phyloP scores from a whole-genome alignment of 768 basidiomycete genomes.

The Collybia sp. region DNA sequence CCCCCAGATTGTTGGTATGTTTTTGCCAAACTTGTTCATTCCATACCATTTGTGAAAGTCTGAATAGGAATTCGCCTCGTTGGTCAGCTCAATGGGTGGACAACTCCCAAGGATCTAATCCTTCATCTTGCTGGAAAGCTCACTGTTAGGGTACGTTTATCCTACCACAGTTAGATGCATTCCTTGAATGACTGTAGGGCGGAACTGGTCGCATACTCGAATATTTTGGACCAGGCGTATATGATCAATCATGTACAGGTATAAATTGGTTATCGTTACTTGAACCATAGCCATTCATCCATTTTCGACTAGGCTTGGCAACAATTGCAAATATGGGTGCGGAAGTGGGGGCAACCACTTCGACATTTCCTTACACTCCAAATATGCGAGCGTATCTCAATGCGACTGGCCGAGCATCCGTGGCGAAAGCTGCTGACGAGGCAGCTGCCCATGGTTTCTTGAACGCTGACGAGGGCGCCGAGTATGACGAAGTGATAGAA shows the following conservation, averaged over 20 bases:
- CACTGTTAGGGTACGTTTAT: conserved; percentile 74
- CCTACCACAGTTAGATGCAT: background rate
- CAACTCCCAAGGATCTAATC: conserved; percentile 95
- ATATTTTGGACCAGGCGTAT: conserved; percentile 94
- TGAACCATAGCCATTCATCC: background rate
- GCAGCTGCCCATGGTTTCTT: conserved; percentile 80
- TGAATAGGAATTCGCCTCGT: conserved; percentile 77
- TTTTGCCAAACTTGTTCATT: background rate
- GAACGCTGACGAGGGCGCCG: conserved; percentile 76
- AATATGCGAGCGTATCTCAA: conserved; percentile 87
- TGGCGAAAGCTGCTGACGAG: conserved; percentile 81
- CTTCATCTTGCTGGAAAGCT: conserved; percentile 91
- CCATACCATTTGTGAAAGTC: background rate
- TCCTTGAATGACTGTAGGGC: conserved; percentile 47
- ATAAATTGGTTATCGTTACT: conserved; percentile 8
- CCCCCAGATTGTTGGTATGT: conserved; percentile 73
- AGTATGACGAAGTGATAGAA: conserved; percentile 94
- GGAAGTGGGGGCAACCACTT: conserved; percentile 99
- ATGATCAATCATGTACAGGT: conserved; percentile 90
- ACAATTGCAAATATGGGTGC: conserved; percentile 99
- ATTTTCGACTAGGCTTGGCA: conserved; percentile 57
- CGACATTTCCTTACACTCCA: conserved; percentile 92
- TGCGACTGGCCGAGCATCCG: conserved; percentile 84
- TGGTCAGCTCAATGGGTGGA: conserved; percentile 86
- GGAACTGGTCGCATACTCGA: conserved; percentile 95